Percentiles rank a stretch among this genome's conserved stretches.
These are phyloP conservation scores for Chlorella variabilis DNA, from an alignment of 163 green algal genomes.

Conservation along the genomic window DNA sequence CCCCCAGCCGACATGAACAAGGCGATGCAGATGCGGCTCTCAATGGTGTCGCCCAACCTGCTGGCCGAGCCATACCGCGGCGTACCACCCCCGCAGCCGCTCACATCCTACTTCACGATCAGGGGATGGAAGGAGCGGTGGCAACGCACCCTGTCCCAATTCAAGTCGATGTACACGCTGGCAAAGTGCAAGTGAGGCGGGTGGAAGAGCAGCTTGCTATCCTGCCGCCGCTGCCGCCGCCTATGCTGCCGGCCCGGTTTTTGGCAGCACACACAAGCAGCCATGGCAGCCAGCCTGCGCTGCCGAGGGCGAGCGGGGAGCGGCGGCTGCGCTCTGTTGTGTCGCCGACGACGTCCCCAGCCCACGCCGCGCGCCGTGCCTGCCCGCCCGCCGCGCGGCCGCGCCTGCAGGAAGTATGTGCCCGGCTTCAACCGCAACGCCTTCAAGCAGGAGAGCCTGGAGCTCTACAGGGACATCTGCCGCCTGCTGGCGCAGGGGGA, in stretches of 20 bases:
- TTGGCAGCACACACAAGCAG: no score
- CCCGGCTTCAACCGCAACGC: constrained; percentile 29
- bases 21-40: constrained; percentile 16
- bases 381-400: no score
- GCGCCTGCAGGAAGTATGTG: constrained; percentile 38
- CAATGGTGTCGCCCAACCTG: constrained; percentile 51
- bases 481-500: constrained; percentile 49
- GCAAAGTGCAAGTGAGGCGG: constrained; percentile 49
- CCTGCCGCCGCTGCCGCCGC: background rate
- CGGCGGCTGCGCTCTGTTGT: no score
- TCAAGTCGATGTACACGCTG: constrained; percentile 63
- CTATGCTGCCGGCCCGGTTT: background rate
- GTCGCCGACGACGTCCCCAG: no score
- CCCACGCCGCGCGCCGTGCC: no score
- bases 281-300: no score
- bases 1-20: constrained; percentile 8
- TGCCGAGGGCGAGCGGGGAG: no score
- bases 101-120: constrained; percentile 49
- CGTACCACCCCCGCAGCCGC: constrained; percentile 27
- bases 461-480: constrained; percentile 50
- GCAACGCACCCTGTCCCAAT: constrained; percentile 41
- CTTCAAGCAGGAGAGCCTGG: constrained; percentile 58
- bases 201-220: no score
- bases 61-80: constrained; percentile 65
- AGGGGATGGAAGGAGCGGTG: constrained; percentile 51